These are phyloP conservation scores for Ophiostoma piceae DNA, from an alignment of 2,329 filamentous ascomycete species.

Conservation along the genomic window DNA sequence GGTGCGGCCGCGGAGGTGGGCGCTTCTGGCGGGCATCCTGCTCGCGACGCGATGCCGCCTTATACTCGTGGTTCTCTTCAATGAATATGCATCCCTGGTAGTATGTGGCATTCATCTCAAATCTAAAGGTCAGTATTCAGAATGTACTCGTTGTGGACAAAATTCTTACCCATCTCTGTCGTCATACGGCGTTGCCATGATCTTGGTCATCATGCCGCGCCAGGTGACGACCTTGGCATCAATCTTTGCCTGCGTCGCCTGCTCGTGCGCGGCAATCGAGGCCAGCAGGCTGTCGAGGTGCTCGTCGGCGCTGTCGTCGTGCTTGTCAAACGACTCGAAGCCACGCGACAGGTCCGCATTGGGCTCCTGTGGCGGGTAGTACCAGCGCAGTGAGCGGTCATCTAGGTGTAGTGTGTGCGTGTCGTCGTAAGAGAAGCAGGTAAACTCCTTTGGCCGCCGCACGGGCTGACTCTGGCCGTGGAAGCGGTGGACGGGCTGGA, in stretches of 20 bases:
- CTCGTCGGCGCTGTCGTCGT: conserved; percentile 74
- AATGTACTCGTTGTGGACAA: too few species aligned
- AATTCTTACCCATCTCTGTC: conserved; percentile 60
- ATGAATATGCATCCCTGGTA: conserved; percentile 55
- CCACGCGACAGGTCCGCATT: conserved; percentile 71
- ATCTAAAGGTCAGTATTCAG: conserved; percentile 46
- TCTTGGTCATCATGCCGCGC: conserved; percentile 99
- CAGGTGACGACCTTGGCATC: conserved; percentile 83
- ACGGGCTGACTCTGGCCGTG: conserved; percentile 63
- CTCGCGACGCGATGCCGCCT: conserved; percentile 54
- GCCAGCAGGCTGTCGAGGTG: conserved; percentile 80
- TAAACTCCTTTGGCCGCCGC: conserved; percentile 78
- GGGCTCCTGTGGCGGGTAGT: conserved; percentile 66
- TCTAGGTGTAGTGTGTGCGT: conserved; percentile 71
- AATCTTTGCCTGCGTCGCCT: conserved; percentile 59
- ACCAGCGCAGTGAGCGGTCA: conserved; percentile 77
- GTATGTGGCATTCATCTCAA: conserved; percentile 91
- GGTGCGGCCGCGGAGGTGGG: conserved; percentile 32
- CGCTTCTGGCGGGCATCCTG: conserved; percentile 50
- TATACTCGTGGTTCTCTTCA: conserved; percentile 79
- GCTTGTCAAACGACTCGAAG: conserved; percentile 75
- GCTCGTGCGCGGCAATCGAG: conserved; percentile 68
- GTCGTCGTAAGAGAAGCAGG: conserved; percentile 89
- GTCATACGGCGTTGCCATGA: conserved; percentile 80
- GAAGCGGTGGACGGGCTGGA: conserved; percentile 67